Conservation (phyloP, 225 moss, liverwort and hornwort species). For the Sphagnum tenellum region DNA sequence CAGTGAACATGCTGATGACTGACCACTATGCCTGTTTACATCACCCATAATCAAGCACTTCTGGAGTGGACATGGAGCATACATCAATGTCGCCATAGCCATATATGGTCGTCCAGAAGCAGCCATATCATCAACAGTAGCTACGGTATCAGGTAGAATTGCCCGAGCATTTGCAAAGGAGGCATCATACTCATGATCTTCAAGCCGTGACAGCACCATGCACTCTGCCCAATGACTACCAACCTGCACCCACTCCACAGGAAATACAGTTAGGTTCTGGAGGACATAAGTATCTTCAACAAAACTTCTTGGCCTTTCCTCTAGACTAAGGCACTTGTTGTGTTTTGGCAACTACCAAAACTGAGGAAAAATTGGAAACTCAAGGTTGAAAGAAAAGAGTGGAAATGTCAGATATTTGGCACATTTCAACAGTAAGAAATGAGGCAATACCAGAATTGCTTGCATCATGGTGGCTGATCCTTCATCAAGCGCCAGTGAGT, state of each 20-base stretch:
- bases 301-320: too few species aligned
- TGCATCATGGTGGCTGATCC: constrained; percentile 56
- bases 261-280: too few species aligned
- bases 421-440: neutral
- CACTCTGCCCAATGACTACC: constrained; percentile 89
- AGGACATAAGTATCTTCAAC: too few species aligned
- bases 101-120: constrained; percentile 52
- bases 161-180: constrained; percentile 72
- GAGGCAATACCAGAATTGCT: constrained; percentile 40
- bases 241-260: constrained; percentile 30
- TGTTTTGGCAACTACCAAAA: too few species aligned
- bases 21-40: constrained; percentile 49
- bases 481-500: constrained; percentile 72
- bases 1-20: constrained; percentile 66
- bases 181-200: constrained; percentile 82
- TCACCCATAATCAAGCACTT: constrained; percentile 58
- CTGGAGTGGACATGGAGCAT: constrained; percentile 71
- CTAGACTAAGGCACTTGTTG: too few species aligned
- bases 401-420: neutral
- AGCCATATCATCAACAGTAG: constrained; percentile 47
- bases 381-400: too few species aligned
- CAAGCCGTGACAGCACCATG: constrained; percentile 75
- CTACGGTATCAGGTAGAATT: constrained; percentile 33
- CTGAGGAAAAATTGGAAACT: too few species aligned
- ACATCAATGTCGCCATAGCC: constrained; percentile 82